These are phyloP conservation scores for Fraxinus pennsylvanica DNA, from an alignment of 257 asterid genomes.

Conservation along the genomic window DNA sequence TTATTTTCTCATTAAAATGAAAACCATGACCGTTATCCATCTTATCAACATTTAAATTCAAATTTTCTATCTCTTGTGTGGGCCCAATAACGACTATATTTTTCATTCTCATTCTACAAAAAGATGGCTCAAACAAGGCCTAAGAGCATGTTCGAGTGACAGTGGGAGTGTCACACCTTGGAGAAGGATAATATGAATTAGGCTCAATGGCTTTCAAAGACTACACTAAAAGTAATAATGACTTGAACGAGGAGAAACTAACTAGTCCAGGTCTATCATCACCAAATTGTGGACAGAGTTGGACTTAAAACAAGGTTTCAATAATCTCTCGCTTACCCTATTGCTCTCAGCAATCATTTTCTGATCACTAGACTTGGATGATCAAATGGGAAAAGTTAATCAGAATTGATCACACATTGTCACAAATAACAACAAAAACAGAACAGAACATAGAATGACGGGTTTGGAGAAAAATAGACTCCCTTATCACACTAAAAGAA, in stretches of 20 bases:
- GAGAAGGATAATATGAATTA: not conserved
- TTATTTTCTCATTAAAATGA: too few species aligned
- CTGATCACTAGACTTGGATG: not conserved
- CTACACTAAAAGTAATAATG: not conserved
- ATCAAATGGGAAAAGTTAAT: not conserved
- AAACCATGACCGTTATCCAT: too few species aligned
- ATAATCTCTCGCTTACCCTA: not conserved
- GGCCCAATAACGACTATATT: too few species aligned
- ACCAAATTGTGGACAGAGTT: not conserved
- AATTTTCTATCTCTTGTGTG: too few species aligned
- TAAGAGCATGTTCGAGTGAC: not conserved
- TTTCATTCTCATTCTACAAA: too few species aligned
- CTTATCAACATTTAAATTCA: too few species aligned
- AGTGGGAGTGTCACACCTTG: not conserved
- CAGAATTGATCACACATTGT: not conserved
- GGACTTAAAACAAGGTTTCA: not conserved
- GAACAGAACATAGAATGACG: not conserved
- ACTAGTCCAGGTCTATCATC: not conserved
- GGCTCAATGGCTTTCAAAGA: not conserved
- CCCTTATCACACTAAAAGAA: not conserved
- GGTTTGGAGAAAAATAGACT: not conserved
- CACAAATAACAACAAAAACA: not conserved
- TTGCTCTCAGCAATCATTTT: not conserved
- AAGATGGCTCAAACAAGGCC: too few species aligned
- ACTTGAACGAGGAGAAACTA: not conserved